Conservation (phyloP, 83 land plant species). For the Diphasiastrum complanatum region DNA sequence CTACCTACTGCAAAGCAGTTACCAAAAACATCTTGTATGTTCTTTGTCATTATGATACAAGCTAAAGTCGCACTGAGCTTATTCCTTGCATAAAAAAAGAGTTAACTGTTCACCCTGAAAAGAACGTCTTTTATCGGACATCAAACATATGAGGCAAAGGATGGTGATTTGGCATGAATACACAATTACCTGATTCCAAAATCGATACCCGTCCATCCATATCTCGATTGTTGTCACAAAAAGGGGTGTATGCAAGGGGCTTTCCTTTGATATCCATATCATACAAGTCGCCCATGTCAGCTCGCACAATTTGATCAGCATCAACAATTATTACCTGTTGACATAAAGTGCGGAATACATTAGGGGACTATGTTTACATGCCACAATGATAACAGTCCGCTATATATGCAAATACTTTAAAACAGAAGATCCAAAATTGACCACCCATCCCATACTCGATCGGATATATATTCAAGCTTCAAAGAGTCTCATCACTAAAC, state of each 20-base stretch:
- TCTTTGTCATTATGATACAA: no score
- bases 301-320: conserved; percentile 92
- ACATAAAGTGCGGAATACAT: conserved; percentile 4
- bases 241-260: conserved; percentile 94
- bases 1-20: no score
- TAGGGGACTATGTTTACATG: background rate
- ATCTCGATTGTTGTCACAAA: conserved; percentile 97
- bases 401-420: no score
- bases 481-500: no score
- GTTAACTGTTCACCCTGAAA: background rate
- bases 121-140: background rate
- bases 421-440: no score
- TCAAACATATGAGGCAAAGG: background rate
- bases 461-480: no score
- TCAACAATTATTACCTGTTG: conserved; percentile 94
- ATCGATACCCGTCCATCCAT: conserved; percentile 99
- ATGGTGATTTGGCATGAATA: no score
- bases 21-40: no score
- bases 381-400: no score
- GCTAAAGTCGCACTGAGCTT: no score
- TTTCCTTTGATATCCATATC: conserved; percentile 93
- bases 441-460: no score
- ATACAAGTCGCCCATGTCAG: conserved; percentile 98
- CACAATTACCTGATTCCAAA: conserved; percentile 83
- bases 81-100: no score